A percentile compares a stretch with the other conserved stretches of the same genome.
phyloP scores from a whole-genome alignment of 345 rosid genomes.

The Chamaenerion angustifolium region DNA sequence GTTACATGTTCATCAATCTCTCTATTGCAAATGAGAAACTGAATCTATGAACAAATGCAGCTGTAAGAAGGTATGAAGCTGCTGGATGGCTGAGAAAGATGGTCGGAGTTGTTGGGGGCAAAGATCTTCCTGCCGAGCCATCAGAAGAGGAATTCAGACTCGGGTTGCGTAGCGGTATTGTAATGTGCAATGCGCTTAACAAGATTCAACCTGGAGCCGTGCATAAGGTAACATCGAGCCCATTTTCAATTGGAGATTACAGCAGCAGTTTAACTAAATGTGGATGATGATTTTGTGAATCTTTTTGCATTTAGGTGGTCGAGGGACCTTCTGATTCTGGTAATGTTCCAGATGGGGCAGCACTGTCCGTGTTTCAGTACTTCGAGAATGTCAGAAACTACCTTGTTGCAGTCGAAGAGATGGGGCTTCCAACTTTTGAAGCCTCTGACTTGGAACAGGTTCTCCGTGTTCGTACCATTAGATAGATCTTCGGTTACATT shows the following conservation, averaged over 20 bases:
- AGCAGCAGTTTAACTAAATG: too few species aligned
- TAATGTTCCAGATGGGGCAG: slow-evolving; percentile 67
- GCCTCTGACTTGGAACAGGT: slow-evolving; percentile 89
- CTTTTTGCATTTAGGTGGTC: slow-evolving; percentile 34
- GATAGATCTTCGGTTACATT: too few species aligned
- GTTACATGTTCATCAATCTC: not conserved
- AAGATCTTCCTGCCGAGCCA: slow-evolving; percentile 82
- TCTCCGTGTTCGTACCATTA: slow-evolving; percentile 1
- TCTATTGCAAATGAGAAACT: not conserved
- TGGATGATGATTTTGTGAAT: slow-evolving; percentile 1
- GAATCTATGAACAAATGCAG: slow-evolving; percentile 12
- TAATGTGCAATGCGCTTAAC: slow-evolving; percentile 77
- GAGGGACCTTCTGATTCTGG: slow-evolving; percentile 66
- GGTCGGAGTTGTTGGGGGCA: slow-evolving; percentile 56
- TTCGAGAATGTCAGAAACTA: slow-evolving; percentile 87
- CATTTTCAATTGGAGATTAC: not conserved
- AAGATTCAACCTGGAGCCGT: slow-evolving; percentile 76
- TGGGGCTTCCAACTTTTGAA: slow-evolving; percentile 83
- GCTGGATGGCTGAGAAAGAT: slow-evolving; percentile 73
- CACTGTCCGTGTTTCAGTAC: slow-evolving; percentile 77
- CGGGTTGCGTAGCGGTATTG: slow-evolving; percentile 76
- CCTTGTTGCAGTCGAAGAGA: slow-evolving; percentile 52
- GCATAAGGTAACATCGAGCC: slow-evolving; percentile 33
- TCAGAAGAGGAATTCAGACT: slow-evolving; percentile 90
- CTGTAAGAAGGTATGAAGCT: slow-evolving; percentile 74